Evolutionary conservation across 495 filamentous ascomycete species (phyloP).

Genomic region (Daldinia loculata): DNA sequence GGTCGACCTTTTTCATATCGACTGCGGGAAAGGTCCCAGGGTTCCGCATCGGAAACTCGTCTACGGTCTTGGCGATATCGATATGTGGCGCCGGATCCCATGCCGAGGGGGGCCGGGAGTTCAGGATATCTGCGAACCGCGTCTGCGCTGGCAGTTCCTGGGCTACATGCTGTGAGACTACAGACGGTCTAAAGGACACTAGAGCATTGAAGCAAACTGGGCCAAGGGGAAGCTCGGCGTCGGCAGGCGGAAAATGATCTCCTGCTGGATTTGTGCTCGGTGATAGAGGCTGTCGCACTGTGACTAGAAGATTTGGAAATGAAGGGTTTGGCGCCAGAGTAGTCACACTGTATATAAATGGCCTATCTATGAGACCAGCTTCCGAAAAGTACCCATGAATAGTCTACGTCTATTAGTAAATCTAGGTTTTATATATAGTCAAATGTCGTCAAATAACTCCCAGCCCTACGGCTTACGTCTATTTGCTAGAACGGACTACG

Average conservation of each 20-base stretch:
- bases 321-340: conserved; percentile 63
- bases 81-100: conserved; percentile 56
- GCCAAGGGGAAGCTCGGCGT: conserved; percentile 50
- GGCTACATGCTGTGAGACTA: conserved; percentile 38
- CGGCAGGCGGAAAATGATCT: conserved; percentile 48
- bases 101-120: conserved; percentile 40
- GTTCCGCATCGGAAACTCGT: conserved; percentile 37
- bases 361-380: conserved; percentile 58
- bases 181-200: conserved; percentile 62
- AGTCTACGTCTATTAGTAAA: conserved; percentile 54
- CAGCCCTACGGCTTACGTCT: neutral
- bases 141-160: conserved; percentile 50
- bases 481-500: conserved; percentile 1
- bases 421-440: no score
- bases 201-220: conserved; percentile 68
- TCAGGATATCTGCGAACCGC: conserved; percentile 50
- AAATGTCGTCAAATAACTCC: no score
- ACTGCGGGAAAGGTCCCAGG: conserved; percentile 64
- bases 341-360: conserved; percentile 67
- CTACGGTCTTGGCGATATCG: conserved; percentile 49
- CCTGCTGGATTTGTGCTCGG: conserved; percentile 44
- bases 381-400: conserved; percentile 75
- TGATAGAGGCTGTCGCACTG: conserved; percentile 57
- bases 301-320: conserved; percentile 69
- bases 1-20: conserved; percentile 70